A percentile compares a stretch with the other conserved stretches of the same genome.
Conservation (phyloP, 2,329 filamentous ascomycete genomes). For the Penicillium sumatraense region DNA sequence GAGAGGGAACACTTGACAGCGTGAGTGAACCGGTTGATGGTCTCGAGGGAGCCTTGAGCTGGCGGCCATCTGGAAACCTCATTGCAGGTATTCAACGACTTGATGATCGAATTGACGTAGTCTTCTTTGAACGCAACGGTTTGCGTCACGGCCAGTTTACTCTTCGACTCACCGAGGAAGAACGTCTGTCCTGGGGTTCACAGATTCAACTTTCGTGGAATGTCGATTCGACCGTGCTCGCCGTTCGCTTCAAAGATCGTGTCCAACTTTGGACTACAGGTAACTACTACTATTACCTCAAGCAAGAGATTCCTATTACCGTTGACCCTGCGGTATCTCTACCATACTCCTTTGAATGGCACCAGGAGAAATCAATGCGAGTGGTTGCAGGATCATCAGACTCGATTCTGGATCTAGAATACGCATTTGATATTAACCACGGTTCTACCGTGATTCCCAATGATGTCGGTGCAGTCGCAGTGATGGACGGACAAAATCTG, state of each 20-base stretch:
- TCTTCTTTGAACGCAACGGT: slow-evolving; percentile 98
- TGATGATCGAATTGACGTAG: slow-evolving; percentile 73
- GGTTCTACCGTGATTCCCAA: slow-evolving; percentile 72
- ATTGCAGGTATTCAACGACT: slow-evolving; percentile 82
- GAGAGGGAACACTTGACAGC: slow-evolving; percentile 88
- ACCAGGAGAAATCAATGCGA: slow-evolving; percentile 79
- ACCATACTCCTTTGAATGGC: slow-evolving; percentile 64
- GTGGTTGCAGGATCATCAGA: slow-evolving; percentile 60
- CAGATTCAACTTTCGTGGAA: slow-evolving; percentile 82
- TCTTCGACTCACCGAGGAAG: slow-evolving; percentile 68
- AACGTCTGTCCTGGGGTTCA: slow-evolving; percentile 58
- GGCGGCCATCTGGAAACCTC: slow-evolving; percentile 88
- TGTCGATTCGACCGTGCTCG: slow-evolving; percentile 85
- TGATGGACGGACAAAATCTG: slow-evolving; percentile 78
- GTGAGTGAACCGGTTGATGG: slow-evolving; percentile 94
- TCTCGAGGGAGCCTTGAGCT: slow-evolving; percentile 84
- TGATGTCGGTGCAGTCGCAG: slow-evolving; percentile 79
- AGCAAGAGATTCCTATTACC: slow-evolving; percentile 74
- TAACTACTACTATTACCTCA: slow-evolving; percentile 98
- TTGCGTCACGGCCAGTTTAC: slow-evolving; percentile 92
- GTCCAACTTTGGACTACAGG: slow-evolving; percentile 96
- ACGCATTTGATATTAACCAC: slow-evolving; percentile 68
- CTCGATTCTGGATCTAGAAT: slow-evolving; percentile 66
- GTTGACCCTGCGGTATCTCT: slow-evolving; percentile 26
- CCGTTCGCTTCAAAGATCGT: slow-evolving; percentile 73